A percentile compares a stretch with the other conserved stretches of the same genome.
These are phyloP conservation scores for Pseudopediastrum boryanum DNA, from an alignment of 139 green algal genomes.

Conservation along the genomic window DNA sequence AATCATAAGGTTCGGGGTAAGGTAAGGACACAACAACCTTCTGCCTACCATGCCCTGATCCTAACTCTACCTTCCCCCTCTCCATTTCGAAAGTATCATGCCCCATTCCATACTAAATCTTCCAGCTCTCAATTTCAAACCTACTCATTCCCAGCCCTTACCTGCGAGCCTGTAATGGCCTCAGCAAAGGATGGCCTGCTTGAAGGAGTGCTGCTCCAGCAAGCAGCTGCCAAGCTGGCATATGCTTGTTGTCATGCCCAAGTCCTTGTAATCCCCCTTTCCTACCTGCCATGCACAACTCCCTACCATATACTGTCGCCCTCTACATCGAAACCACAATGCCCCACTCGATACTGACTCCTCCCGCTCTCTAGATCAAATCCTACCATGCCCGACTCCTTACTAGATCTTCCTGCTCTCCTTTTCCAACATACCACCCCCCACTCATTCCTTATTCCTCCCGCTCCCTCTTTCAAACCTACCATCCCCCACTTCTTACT, in stretches of 20 bases:
- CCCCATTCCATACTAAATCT: not conserved
- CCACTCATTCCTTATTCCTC: not conserved
- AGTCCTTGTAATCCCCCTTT: no score
- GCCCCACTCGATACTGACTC: no score
- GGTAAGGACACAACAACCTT: no score
- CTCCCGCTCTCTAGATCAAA: no score
- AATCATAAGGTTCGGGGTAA: no score
- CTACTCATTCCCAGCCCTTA: not conserved
- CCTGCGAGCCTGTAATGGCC: slow-evolving; percentile 20
- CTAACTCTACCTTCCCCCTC: not conserved
- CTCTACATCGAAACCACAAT: no score
- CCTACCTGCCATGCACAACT: no score
- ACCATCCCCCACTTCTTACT: not conserved
- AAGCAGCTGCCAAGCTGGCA: slow-evolving; percentile 45
- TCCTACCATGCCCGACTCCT: not conserved
- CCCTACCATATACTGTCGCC: no score
- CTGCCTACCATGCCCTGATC: not conserved
- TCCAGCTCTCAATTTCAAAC: not conserved
- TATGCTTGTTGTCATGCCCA: no score
- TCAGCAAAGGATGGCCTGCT: slow-evolving; percentile 57
- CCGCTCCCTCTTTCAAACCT: not conserved
- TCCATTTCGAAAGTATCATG: not conserved
- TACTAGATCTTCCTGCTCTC: not conserved
- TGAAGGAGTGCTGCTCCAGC: slow-evolving; percentile 47
- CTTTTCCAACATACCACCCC: not conserved